Conservation (phyloP, 805 yeast species). For the Ogataea degrootiae region DNA sequence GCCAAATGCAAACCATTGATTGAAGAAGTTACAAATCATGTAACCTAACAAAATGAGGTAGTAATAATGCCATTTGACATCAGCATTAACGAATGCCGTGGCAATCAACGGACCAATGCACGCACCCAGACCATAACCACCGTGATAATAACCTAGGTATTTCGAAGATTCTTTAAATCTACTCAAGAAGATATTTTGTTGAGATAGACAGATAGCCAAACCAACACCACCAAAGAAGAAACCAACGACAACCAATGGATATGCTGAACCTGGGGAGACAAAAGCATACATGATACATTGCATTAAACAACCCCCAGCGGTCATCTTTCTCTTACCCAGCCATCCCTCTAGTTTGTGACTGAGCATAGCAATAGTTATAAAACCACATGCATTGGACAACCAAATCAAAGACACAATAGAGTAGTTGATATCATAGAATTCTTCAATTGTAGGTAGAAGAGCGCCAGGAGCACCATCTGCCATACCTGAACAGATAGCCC, state of each 20-base stretch:
- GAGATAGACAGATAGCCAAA: slow-evolving; percentile 43
- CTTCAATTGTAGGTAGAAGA: slow-evolving; percentile 50
- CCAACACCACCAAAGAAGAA: slow-evolving; percentile 60
- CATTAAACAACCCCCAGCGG: slow-evolving; percentile 34
- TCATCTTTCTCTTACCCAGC: slow-evolving; percentile 38
- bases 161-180: slow-evolving; percentile 50
- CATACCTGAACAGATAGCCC: slow-evolving; percentile 41
- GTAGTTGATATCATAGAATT: slow-evolving; percentile 42
- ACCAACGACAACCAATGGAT: slow-evolving; percentile 43
- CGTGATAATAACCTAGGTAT: slow-evolving; percentile 60
- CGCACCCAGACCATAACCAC: slow-evolving; percentile 69
- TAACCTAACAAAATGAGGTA: slow-evolving; percentile 45
- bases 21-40: slow-evolving; percentile 30
- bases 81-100: slow-evolving; percentile 45
- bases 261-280: slow-evolving; percentile 44
- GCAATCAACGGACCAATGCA: slow-evolving; percentile 64
- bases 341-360: slow-evolving; percentile 38
- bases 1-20: slow-evolving; percentile 40
- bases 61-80: slow-evolving; percentile 50
- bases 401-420: slow-evolving; percentile 54
- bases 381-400: slow-evolving; percentile 56
- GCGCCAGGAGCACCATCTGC: slow-evolving; percentile 61
- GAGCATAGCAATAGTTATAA: slow-evolving; percentile 43
- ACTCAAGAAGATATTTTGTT: slow-evolving; percentile 47
- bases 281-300: slow-evolving; percentile 40